Conservation (phyloP, 345 rosid species). For the Corymbia maculata region DNA sequence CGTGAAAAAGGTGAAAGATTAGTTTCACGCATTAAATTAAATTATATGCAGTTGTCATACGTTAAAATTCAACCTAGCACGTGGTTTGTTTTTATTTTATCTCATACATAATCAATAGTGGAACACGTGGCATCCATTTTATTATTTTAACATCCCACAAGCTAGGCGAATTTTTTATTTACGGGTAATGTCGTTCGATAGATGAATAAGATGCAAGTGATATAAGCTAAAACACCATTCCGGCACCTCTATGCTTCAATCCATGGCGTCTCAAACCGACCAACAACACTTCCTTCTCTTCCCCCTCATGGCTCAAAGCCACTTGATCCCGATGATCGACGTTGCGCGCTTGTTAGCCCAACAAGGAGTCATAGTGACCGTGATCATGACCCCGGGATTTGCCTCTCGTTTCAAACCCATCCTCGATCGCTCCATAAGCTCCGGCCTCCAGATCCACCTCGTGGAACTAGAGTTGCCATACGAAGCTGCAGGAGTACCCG, state of each 20-base stretch:
- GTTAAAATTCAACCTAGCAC: not conserved
- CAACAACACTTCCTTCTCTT: slow-evolving; percentile 28
- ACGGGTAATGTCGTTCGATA: not conserved
- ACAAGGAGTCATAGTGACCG: slow-evolving; percentile 19
- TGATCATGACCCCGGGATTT: slow-evolving; percentile 18
- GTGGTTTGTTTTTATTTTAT: not conserved
- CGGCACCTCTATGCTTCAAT: not conserved
- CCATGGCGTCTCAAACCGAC: slow-evolving; percentile 1
- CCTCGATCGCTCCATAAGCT: slow-evolving; percentile 3
- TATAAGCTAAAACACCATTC: not conserved
- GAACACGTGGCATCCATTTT: not conserved
- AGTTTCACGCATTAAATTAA: not conserved
- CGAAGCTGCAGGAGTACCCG: slow-evolving; percentile 22
- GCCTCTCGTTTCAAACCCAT: slow-evolving; percentile 6
- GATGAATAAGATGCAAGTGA: not conserved
- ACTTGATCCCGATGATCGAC: slow-evolving; percentile 39
- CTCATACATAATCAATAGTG: not conserved
- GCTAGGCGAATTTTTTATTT: not conserved
- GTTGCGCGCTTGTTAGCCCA: slow-evolving; percentile 30
- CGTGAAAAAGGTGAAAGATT: not conserved
- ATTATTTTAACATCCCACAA: not conserved
- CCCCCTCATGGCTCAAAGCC: slow-evolving; percentile 44
- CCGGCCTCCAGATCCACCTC: slow-evolving; percentile 15
- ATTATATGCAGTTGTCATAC: not conserved
- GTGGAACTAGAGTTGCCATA: slow-evolving; percentile 23